These are phyloP conservation scores for Stephania japonica DNA, from an alignment of 164 flowering plant genomes.

Conservation along the genomic window DNA sequence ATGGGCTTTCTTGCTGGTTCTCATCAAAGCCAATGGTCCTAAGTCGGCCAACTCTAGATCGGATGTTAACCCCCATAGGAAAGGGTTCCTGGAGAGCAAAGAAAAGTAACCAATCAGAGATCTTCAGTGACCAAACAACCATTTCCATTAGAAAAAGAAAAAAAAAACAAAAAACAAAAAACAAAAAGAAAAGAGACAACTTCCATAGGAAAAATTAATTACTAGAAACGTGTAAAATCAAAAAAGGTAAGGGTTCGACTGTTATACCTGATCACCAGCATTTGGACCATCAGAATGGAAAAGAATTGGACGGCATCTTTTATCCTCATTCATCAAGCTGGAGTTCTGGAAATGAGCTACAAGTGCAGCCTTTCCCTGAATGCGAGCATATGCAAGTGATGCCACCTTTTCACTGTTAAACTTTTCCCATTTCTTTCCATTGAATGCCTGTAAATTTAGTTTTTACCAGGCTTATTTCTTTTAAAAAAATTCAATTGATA, in stretches of 20 bases:
- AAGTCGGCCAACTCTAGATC: slow-evolving; percentile 46
- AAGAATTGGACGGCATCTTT: slow-evolving; percentile 85
- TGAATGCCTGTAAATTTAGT: slow-evolving; percentile 45
- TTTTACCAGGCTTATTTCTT: neutral
- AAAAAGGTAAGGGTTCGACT: neutral
- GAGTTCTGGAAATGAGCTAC: slow-evolving; percentile 90
- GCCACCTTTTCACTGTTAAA: slow-evolving; percentile 93
- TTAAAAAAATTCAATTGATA: slow-evolving; percentile 2
- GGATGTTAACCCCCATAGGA: slow-evolving; percentile 66
- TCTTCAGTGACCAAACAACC: neutral
- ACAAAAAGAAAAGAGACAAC: neutral
- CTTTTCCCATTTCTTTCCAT: slow-evolving; percentile 92
- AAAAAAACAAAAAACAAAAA: neutral
- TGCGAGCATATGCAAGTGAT: slow-evolving; percentile 80
- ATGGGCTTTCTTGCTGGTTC: slow-evolving; percentile 40
- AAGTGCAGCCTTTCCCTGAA: slow-evolving; percentile 81
- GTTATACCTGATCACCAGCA: slow-evolving; percentile 78
- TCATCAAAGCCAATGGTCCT: slow-evolving; percentile 39
- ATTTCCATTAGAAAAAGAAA: neutral
- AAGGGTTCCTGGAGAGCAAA: slow-evolving; percentile 59
- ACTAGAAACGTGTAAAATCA: neutral
- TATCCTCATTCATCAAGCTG: slow-evolving; percentile 94
- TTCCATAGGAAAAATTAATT: neutral
- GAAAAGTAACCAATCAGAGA: neutral
- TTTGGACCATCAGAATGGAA: slow-evolving; percentile 83